Evolutionary conservation across 192 early-diverging fungal species (phyloP), one percentile per base, ranked within the genome.

Genomic region (Coemansia sp.): DNA sequence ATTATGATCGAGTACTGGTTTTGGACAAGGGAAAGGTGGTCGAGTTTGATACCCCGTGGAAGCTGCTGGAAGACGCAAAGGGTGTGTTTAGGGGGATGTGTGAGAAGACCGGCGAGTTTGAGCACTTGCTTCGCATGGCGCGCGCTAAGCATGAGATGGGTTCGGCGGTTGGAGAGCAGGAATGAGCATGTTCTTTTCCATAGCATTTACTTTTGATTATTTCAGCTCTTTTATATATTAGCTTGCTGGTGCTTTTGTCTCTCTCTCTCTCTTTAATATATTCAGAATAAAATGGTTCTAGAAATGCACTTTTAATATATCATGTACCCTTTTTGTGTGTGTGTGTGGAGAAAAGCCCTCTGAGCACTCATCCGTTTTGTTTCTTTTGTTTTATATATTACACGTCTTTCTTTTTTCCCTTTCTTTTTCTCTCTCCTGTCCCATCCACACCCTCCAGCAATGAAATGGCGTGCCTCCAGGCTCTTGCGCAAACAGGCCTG

Each of bases 1-100:
- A 92, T 70, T 95, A 93, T 66, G 95, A 96, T 72, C 85, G 90
- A 11, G 87, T 96, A 15, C 61, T 95, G 67, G 95, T 97, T 2
- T 61, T 95, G 73, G 92, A 94, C 67, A 86, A 86, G 20, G 96
- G 96, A 5, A 52, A 67, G 32, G 65, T 97, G 2, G 88, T 85
- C 2, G 96, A 98, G 72, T 94, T 88, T 86, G 96, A 93, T 68
- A 87, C 88, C 14, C 96, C 96, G 1, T 81, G 84, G 54, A 85
- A 72, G 7, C 74, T 98, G 52, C 80, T 98, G 75, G 81, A 86
- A 22, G 72, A 68, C 1, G 75, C 85, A 17, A 78, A 83, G 22
- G 86, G 91, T 33, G 12, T 86, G 6, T 97, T 99, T 73, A 67
- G 84, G 28, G 72, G 75, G 41, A 94, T 99, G 93, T 95, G 93